Conservation (phyloP, 768 basidiomycete genomes). For the Kwoniella europaea region DNA sequence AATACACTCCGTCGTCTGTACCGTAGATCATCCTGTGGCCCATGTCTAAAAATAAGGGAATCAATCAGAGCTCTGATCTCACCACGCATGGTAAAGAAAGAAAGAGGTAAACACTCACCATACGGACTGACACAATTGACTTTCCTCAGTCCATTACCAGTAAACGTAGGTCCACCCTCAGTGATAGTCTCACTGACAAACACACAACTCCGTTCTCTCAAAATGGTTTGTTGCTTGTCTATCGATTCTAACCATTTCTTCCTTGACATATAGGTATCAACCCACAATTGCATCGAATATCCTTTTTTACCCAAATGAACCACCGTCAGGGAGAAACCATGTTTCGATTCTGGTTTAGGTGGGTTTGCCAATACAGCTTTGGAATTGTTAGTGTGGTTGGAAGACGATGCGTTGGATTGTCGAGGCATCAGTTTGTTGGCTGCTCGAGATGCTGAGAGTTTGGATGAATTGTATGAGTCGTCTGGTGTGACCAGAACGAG, state of each 20-base stretch:
- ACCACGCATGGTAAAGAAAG: neutral
- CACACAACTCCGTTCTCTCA: conserved; percentile 80
- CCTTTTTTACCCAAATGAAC: conserved; percentile 90
- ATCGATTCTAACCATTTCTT: conserved; percentile 95
- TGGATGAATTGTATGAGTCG: conserved; percentile 64
- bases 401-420: conserved; percentile 28
- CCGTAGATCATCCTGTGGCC: conserved; percentile 90
- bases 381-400: conserved; percentile 40
- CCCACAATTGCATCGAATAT: conserved; percentile 90
- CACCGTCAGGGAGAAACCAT: conserved; percentile 89
- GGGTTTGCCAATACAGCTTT: conserved; percentile 20
- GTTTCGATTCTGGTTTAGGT: conserved; percentile 66
- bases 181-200: conserved; percentile 85
- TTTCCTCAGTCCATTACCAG: conserved; percentile 80
- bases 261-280: conserved; percentile 78
- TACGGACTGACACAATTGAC: conserved; percentile 89
- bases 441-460: conserved; percentile 46
- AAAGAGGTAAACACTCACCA: conserved; percentile 65
- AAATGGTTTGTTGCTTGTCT: conserved; percentile 79
- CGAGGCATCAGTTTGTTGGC: conserved; percentile 42
- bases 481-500: conserved; percentile 80
- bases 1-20: conserved; percentile 96
- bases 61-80: neutral
- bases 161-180: conserved; percentile 65
- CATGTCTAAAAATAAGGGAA: conserved; percentile 64